A percentile compares a stretch with the other conserved stretches of the same genome.
phyloP scores from a whole-genome alignment of 2,329 filamentous ascomycete genomes.

The Lasiodiplodia citricola region DNA sequence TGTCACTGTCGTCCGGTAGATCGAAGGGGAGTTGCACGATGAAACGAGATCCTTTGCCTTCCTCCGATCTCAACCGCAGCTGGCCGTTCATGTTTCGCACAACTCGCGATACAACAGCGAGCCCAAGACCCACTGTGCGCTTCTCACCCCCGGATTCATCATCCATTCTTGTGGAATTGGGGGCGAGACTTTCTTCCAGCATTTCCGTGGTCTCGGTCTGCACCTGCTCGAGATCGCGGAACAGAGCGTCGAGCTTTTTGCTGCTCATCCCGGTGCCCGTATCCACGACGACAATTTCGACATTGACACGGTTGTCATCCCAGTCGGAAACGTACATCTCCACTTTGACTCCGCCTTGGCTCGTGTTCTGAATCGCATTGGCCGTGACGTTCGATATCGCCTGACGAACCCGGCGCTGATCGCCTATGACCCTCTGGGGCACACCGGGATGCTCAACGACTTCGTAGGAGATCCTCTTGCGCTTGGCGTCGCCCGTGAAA shows the following conservation, averaged over 20 bases:
- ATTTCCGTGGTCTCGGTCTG: slow-evolving; percentile 48
- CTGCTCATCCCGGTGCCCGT: slow-evolving; percentile 70
- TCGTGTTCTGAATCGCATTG: slow-evolving; percentile 83
- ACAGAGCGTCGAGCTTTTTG: slow-evolving; percentile 63
- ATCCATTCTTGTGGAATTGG: slow-evolving; percentile 39
- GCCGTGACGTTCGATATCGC: slow-evolving; percentile 82
- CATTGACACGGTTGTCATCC: slow-evolving; percentile 59
- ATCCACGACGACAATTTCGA: slow-evolving; percentile 79
- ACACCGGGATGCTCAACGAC: slow-evolving; percentile 71
- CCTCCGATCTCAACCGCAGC: slow-evolving; percentile 80
- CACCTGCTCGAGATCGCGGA: slow-evolving; percentile 71
- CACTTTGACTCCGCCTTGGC: slow-evolving; percentile 69
- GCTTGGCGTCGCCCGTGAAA: slow-evolving; percentile 73
- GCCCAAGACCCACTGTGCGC: slow-evolving; percentile 73
- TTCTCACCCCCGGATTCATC: slow-evolving; percentile 39
- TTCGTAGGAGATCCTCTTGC: slow-evolving; percentile 75
- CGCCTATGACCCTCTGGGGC: slow-evolving; percentile 74
- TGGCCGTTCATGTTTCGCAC: slow-evolving; percentile 92
- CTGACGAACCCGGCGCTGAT: slow-evolving; percentile 80
- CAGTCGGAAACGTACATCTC: slow-evolving; percentile 69
- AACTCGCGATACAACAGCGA: slow-evolving; percentile 87
- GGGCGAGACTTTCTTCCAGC: slow-evolving; percentile 40
- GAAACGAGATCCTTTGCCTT: slow-evolving; percentile 81
- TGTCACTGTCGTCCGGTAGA: slow-evolving; percentile 54
- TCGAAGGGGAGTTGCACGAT: slow-evolving; percentile 79